Conservation (phyloP, 352 stramenopile genomes). For the Pythium brassicae region DNA sequence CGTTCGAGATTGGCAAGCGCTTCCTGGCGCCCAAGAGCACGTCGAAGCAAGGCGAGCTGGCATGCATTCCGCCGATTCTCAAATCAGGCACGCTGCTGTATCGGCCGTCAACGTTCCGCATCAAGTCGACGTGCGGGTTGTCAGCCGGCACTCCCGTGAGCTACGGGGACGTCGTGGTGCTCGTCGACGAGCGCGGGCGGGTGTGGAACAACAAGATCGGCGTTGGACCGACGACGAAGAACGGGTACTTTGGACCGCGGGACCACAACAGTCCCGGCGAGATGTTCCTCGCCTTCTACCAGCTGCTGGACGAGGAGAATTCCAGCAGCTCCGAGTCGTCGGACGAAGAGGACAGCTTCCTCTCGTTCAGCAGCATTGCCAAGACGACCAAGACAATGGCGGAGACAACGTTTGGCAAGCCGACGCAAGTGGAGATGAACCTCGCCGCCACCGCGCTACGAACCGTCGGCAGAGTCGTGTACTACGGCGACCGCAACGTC, state of each 20-base stretch:
- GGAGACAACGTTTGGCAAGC: slow-evolving; percentile 64
- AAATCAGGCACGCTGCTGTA: slow-evolving; percentile 31
- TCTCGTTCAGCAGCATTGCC: slow-evolving; percentile 61
- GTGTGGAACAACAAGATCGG: slow-evolving; percentile 89
- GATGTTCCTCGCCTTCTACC: slow-evolving; percentile 81
- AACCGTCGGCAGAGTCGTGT: slow-evolving; percentile 66
- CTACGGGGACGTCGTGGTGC: slow-evolving; percentile 79
- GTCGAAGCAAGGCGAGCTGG: slow-evolving; percentile 61
- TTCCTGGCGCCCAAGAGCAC: slow-evolving; percentile 58
- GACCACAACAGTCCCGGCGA: slow-evolving; percentile 64
- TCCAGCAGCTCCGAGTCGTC: slow-evolving; percentile 50
- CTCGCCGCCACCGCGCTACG: slow-evolving; percentile 42
- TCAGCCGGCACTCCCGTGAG: slow-evolving; percentile 56
- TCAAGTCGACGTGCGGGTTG: slow-evolving; percentile 62
- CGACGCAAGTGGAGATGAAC: slow-evolving; percentile 49
- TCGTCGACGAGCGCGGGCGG: slow-evolving; percentile 54
- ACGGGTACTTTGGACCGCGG: slow-evolving; percentile 73
- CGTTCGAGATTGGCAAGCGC: slow-evolving; percentile 56
- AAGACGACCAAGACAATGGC: slow-evolving; percentile 60
- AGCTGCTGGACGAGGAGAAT: slow-evolving; percentile 37
- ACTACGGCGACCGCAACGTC: slow-evolving; percentile 73
- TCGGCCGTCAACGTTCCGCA: slow-evolving; percentile 51
- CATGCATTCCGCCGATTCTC: slow-evolving; percentile 56
- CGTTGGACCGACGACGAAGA: slow-evolving; percentile 65
- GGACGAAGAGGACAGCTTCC: slow-evolving; percentile 55